Evolutionary conservation across 257 asterid species (phyloP), one percentile per base, ranked within the genome.

Genomic region (Solanum arcanum): DNA sequence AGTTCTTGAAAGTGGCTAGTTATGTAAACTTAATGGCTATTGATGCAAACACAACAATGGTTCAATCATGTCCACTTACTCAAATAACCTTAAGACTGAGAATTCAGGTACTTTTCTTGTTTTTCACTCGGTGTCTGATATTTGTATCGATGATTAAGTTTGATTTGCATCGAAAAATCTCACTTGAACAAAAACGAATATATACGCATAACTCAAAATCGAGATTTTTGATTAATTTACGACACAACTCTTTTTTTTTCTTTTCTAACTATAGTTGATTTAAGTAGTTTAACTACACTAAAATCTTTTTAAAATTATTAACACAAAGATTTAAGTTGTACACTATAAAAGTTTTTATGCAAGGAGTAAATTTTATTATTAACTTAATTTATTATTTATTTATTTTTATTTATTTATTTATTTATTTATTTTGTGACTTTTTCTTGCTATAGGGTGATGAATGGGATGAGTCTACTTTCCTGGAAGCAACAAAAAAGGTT

Each of bases 381-480:
- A 33, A 31, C 0, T 60, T 60, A 4, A 60, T 64, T 86, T 69
- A 56, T 31, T 64, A 83, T 75, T 35, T 35, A 35, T 86, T 75
- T 60, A 46, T 35, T 86, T 64, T n/a, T n/a, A n/a, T 33, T 87
- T 64, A 83, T 75, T 35, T 35, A 35, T 86, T 75, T 60, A 46
- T 35, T 86, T 64, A 83, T 75, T 88, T 37, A 37, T 37, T 5
- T 37, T 3, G 7, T 31, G 86, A 33, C 41, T 68, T 46, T 69
- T 9, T 23, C 18, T 90, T 75, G 85, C 9, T 77, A 44, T 42
- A 94, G 97, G 94, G 93, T 56, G 93, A 89, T 85, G 95, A 91
- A 88, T 94, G 94, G 93, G 96, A 93, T 94, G 92, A 90, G 87
- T 87, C 92, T 88, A 88, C 92, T 83, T 94, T 95, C 96, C 92